Conservation (phyloP, 306 rosid genomes). For the Pterocarpus macrocarpus region DNA sequence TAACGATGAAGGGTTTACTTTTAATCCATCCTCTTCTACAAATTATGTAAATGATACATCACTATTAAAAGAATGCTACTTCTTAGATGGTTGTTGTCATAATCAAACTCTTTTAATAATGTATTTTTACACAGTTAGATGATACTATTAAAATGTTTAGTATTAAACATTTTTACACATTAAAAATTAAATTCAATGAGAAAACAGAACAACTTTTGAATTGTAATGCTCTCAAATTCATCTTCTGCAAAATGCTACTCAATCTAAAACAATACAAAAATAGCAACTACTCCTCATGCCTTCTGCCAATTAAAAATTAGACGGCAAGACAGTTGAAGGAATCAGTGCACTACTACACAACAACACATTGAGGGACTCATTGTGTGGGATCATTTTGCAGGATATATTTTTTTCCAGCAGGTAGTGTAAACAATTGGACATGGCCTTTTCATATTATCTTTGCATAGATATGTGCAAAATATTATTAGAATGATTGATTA, state of each 20-base stretch:
- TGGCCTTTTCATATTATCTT: conserved; percentile 30
- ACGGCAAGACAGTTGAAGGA: conserved; percentile 39
- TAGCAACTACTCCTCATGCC: conserved; percentile 36
- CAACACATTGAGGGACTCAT: conserved; percentile 32
- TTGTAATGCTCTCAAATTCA: conserved; percentile 29
- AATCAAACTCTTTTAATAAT: background rate
- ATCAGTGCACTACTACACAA: conserved; percentile 35
- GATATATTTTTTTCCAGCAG: conserved; percentile 14
- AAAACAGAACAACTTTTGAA: conserved; percentile 17
- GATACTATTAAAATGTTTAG: background rate
- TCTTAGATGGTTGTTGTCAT: too few species aligned
- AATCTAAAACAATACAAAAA: conserved; percentile 55
- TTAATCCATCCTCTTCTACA: background rate
- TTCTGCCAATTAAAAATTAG: conserved; percentile 58
- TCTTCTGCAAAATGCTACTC: conserved; percentile 45
- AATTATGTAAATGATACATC: background rate
- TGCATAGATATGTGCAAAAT: conserved; percentile 25
- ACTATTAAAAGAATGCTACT: too few species aligned
- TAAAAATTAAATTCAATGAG: background rate
- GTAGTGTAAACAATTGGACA: conserved; percentile 13
- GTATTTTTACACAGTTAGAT: background rate
- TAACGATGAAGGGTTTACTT: background rate
- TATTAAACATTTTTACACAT: background rate
- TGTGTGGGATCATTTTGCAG: conserved; percentile 40
- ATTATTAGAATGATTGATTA: conserved; percentile 43